Conservation (phyloP, 2,329 filamentous ascomycete genomes). For the Sarocladium strictum region DNA sequence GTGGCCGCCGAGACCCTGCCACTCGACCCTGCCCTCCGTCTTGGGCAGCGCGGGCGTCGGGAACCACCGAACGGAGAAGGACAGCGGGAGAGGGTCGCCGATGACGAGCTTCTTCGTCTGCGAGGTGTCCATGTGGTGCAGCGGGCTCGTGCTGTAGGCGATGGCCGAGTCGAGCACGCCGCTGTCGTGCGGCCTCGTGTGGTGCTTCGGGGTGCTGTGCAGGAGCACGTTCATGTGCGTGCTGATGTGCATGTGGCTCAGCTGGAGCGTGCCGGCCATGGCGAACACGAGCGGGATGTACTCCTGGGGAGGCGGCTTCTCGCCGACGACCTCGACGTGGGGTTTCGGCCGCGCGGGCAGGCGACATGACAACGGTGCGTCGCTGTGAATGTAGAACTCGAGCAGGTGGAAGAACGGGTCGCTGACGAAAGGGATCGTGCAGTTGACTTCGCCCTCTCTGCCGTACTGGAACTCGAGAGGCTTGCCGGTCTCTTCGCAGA, state of each 20-base stretch:
- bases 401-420: slow-evolving; percentile 83
- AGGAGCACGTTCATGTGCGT: slow-evolving; percentile 86
- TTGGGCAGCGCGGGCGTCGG: slow-evolving; percentile 65
- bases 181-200: slow-evolving; percentile 56
- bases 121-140: slow-evolving; percentile 51
- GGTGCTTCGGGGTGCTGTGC: slow-evolving; percentile 61
- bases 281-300: slow-evolving; percentile 86
- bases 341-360: slow-evolving; percentile 69
- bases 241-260: slow-evolving; percentile 83
- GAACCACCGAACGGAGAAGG: slow-evolving; percentile 83
- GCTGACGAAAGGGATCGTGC: slow-evolving; percentile 70
- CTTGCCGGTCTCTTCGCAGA: slow-evolving; percentile 79
- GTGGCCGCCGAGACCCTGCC: slow-evolving; percentile 59
- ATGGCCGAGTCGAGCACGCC: slow-evolving; percentile 83
- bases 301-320: slow-evolving; percentile 42
- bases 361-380: slow-evolving; percentile 87
- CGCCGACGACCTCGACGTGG: slow-evolving; percentile 49
- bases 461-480: slow-evolving; percentile 86
- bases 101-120: slow-evolving; percentile 67
- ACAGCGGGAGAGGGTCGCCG: slow-evolving; percentile 74
- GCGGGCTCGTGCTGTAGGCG: slow-evolving; percentile 76
- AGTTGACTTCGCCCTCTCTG: slow-evolving; percentile 73
- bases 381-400: slow-evolving; percentile 97
- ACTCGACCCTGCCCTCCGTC: slow-evolving; percentile 59
- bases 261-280: slow-evolving; percentile 80